Conservation (phyloP, 495 filamentous ascomycete genomes). For the Lepraria neglecta region DNA sequence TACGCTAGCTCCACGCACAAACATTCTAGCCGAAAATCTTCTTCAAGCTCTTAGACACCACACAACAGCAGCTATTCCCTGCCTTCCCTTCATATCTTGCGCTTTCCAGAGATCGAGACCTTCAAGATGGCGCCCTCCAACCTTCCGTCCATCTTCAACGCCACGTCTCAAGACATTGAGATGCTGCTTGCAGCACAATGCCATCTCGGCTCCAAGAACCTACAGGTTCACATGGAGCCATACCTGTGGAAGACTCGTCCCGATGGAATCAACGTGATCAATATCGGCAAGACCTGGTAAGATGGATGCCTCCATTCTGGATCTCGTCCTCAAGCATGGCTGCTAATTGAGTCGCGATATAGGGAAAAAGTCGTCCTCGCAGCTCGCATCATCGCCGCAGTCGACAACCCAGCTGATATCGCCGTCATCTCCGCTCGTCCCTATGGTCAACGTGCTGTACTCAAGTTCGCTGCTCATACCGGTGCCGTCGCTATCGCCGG, state of each 20-base stretch:
- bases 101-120: constrained; percentile 45
- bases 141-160: constrained; percentile 84
- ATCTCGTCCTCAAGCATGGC: not conserved
- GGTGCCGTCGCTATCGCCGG: constrained; percentile 96
- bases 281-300: constrained; percentile 99
- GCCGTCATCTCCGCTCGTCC: constrained; percentile 98
- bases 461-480: constrained; percentile 98
- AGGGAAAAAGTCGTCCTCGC: constrained; percentile 99
- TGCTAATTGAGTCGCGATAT: constrained; percentile 6
- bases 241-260: constrained; percentile 99
- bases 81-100: constrained; percentile 35
- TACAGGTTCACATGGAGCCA: constrained; percentile 98
- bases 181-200: constrained; percentile 94
- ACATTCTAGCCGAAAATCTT: constrained; percentile 8
- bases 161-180: constrained; percentile 87
- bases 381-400: constrained; percentile 94
- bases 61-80: constrained; percentile 1
- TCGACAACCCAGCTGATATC: constrained; percentile 98
- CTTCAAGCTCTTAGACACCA: not conserved
- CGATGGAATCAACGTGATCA: constrained; percentile 96
- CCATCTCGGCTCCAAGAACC: constrained; percentile 97
- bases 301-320: constrained; percentile 28
- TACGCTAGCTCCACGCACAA: constrained; percentile 17
- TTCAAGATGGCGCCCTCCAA: constrained; percentile 89
- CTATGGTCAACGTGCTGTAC: constrained; percentile 97